Evolutionary conservation across 345 rosid species (phyloP).

Genomic region (Gossypium rotundifolium): DNA sequence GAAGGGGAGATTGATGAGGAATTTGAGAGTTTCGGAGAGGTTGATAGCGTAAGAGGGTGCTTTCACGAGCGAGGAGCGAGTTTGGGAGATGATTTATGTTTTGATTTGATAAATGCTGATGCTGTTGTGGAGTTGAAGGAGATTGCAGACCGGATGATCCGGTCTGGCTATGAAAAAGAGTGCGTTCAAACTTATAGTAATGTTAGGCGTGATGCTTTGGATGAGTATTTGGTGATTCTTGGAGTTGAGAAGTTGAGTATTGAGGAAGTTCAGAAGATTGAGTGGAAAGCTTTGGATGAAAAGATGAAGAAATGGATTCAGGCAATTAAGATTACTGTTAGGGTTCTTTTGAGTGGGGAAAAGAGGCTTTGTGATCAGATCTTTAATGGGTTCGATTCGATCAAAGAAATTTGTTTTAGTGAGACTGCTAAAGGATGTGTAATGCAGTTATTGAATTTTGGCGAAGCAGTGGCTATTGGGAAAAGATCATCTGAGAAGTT

Average conservation of each 20-base stretch:
- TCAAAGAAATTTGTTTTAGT: conserved; percentile 69
- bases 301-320: conserved; percentile 97
- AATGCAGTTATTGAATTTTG: conserved; percentile 86
- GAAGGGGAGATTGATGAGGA: conserved; percentile 69
- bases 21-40: conserved; percentile 62
- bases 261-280: conserved; percentile 90
- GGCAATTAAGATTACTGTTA: conserved; percentile 64
- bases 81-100: conserved; percentile 64
- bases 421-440: conserved; percentile 77
- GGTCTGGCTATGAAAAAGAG: conserved; percentile 84
- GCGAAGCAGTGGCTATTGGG: conserved; percentile 85
- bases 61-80: conserved; percentile 86
- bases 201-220: conserved; percentile 75
- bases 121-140: conserved; percentile 58
- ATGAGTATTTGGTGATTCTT: conserved; percentile 68
- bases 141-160: conserved; percentile 84
- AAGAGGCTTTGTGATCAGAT: conserved; percentile 73
- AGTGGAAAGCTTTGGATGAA: conserved; percentile 86
- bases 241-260: conserved; percentile 90
- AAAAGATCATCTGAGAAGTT: conserved; percentile 83
- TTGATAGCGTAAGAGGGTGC: conserved; percentile 45
- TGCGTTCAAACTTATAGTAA: conserved; percentile 77
- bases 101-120: conserved; percentile 65
- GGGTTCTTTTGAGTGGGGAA: conserved; percentile 75
- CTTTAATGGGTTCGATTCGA: conserved; percentile 47